These are phyloP conservation scores for Trichosanthes cucumerina DNA, from an alignment of 306 rosid genomes.

Conservation along the genomic window DNA sequence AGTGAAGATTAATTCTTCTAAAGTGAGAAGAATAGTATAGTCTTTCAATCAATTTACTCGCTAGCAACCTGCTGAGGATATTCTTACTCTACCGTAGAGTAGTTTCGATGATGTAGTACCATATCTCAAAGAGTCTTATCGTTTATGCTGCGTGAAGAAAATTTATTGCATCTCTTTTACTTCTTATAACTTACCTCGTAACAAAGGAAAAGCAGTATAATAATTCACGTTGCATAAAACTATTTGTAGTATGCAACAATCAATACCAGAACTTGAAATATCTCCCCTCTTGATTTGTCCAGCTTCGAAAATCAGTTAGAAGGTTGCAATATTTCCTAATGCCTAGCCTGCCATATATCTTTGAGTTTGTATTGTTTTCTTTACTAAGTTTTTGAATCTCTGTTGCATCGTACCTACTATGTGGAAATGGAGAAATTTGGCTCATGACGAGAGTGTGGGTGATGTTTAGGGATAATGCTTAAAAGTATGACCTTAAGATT, in stretches of 20 bases:
- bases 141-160: neutral
- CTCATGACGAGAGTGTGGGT: neutral
- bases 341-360: slow-evolving; percentile 4
- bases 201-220: neutral
- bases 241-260: neutral
- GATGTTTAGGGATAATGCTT: neutral
- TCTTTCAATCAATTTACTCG: neutral
- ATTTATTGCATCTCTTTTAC: neutral
- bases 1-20: neutral
- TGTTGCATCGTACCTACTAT: neutral
- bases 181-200: neutral
- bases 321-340: neutral
- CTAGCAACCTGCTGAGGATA: neutral
- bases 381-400: neutral
- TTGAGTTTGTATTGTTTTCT: neutral
- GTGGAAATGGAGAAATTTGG: neutral
- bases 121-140: neutral
- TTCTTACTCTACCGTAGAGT: neutral
- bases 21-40: neutral
- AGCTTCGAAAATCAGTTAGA: neutral
- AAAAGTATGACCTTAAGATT: neutral
- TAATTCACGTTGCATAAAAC: neutral
- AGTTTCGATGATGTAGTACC: neutral
- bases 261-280: neutral
- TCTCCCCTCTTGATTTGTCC: neutral